Conservation (phyloP, 805 yeast genomes). For the Sugiyamaella americana region DNA sequence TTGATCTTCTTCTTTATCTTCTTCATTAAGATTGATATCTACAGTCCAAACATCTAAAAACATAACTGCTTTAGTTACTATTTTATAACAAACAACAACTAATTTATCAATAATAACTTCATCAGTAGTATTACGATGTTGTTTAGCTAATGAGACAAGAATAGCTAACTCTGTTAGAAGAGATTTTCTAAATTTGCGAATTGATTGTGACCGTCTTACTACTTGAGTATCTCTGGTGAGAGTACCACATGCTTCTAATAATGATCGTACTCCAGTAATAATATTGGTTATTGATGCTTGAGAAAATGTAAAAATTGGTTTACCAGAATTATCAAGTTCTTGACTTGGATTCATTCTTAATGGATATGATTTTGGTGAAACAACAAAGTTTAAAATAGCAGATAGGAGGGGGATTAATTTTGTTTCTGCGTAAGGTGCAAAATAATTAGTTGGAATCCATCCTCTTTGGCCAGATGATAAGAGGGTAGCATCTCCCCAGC, state of each 20-base stretch:
- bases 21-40: slow-evolving; percentile 3
- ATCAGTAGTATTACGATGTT: slow-evolving; percentile 28
- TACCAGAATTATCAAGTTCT: slow-evolving; percentile 1
- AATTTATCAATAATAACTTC: slow-evolving; percentile 29
- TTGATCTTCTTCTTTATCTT: not conserved
- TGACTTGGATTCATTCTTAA: not conserved
- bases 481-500: slow-evolving; percentile 40
- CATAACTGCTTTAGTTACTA: slow-evolving; percentile 30
- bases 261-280: slow-evolving; percentile 34
- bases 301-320: slow-evolving; percentile 25
- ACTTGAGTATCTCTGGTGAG: slow-evolving; percentile 31
- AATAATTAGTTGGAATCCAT: slow-evolving; percentile 40
- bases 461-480: slow-evolving; percentile 34
- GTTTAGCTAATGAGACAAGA: slow-evolving; percentile 34
- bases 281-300: slow-evolving; percentile 35
- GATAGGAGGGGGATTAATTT: slow-evolving; percentile 33
- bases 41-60: slow-evolving; percentile 24
- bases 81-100: slow-evolving; percentile 28
- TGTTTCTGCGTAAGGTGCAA: slow-evolving; percentile 33
- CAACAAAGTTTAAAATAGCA: slow-evolving; percentile 32
- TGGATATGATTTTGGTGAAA: slow-evolving; percentile 28
- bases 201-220: slow-evolving; percentile 26
- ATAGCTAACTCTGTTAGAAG: slow-evolving; percentile 36
- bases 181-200: slow-evolving; percentile 31
- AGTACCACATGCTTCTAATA: slow-evolving; percentile 32